Evolutionary conservation across 108 stramenopile genomes (phyloP), one percentile per base, ranked within the genome.

Genomic region (Asterionellopsis glacialis): DNA sequence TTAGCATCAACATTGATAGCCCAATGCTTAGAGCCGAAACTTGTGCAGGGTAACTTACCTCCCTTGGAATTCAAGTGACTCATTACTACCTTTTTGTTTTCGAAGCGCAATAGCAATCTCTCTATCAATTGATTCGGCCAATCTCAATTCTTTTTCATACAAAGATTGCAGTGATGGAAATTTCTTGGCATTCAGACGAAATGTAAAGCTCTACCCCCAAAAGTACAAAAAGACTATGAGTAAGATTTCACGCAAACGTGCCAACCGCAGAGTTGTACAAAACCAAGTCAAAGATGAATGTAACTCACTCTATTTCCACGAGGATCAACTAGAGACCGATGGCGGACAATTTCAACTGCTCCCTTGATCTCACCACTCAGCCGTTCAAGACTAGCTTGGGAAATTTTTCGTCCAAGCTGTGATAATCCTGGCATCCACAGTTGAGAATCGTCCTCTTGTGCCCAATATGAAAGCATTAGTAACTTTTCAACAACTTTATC

Each of bases 401-500:
- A 56, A 13, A 75, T 74, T 19, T 53, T 23, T 0, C 39, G 15
- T 19, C 61, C 79, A 16, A 90, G 64, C 23, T 50, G 42, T 22
- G 79, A 64, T 44, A 90, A 42, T 11, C 26, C 28, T 41, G 83
- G 79, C 45, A 62, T 65, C 64, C 57, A 58, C 6, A 49, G 59
- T 41, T 55, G 19, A 15, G 62, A 68, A 14, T 53, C 28, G 28
- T 57, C 59, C 10, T 56, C 23, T 4, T 41, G 24, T n/a, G 85
- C 69, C 90, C 90, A 91, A 16, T 62, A 45, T 41, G 77, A 51
- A 0, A 80, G 75, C 21, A 75, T 24, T 11, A 88, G 40, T 19
- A 91, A 49, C 22, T 61, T 69, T 38, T 76, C 64, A 15, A 82
- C 61, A 1, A 88, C 82, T 38, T 87, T 71, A 45, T 91, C 90